Conservation (phyloP, 2,329 filamentous ascomycete species). For the Alternaria alternata region DNA sequence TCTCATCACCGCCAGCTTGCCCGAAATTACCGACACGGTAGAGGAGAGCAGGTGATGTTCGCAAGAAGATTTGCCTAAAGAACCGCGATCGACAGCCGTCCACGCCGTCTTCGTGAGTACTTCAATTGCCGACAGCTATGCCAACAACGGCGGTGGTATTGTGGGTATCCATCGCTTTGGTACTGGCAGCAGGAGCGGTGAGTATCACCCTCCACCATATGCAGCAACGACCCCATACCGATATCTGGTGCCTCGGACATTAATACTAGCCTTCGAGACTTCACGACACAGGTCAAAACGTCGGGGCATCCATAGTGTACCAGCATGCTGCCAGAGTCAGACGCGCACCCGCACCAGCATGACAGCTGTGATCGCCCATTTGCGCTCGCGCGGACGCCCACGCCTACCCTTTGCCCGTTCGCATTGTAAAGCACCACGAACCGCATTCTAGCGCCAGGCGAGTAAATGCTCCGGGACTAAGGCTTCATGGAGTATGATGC, state of each 20-base stretch:
- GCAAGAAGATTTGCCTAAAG: conserved; percentile 4
- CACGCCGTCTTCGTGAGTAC: conserved; percentile 8
- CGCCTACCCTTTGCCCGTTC: conserved; percentile 19
- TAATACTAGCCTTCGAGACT: conserved; percentile 9
- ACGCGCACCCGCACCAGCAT: conserved; percentile 10
- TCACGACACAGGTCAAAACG: conserved; percentile 26
- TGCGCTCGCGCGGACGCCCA: conserved; percentile 12
- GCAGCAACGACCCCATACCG: background rate
- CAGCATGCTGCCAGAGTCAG: conserved; percentile 18
- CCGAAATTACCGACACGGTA: conserved; percentile 15
- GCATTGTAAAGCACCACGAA: conserved; percentile 13
- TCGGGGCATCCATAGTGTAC: conserved; percentile 22
- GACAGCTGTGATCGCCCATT: conserved; percentile 35
- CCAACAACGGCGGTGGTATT: conserved; percentile 20
- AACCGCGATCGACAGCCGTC: conserved; percentile 13
- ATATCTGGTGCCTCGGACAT: conserved; percentile 8
- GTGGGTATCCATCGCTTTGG: conserved; percentile 21
- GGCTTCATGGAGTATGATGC: conserved; percentile 7
- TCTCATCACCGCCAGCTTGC: conserved; percentile 1
- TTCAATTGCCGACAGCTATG: conserved; percentile 11
- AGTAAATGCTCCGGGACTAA: conserved; percentile 14
- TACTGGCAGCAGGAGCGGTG: conserved; percentile 13
- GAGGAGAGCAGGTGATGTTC: conserved; percentile 4
- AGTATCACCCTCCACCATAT: conserved; percentile 12
- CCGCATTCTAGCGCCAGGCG: conserved; percentile 18